Evolutionary conservation across 805 yeast genomes (phyloP), one percentile per base, ranked within the genome.

Genomic region (Myxozyma sirexii): DNA sequence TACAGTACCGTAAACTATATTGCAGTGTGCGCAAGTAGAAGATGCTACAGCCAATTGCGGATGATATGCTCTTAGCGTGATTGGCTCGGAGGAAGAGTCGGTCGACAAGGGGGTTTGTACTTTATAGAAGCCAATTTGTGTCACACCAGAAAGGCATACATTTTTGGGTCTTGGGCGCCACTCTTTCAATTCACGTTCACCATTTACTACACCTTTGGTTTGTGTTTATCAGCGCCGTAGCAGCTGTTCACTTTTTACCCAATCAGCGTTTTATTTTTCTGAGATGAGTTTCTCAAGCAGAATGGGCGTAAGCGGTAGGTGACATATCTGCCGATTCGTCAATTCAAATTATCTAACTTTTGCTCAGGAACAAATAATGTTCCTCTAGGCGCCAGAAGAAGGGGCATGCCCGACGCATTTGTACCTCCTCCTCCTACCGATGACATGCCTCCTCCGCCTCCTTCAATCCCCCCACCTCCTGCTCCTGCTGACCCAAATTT

Each of bases 341-440:
- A 12, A 27, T 33, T 47, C 27, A 41, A 13, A 12, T 24, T 33
- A 12, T 23, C 38, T 37, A n/a, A 26, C 39, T 13, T 10, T 26
- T 24, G 7, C 29, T 44, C 39, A 60, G 68, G 68, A 19, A 64
- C 68, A 15, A 65, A 64, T 46, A 61, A 35, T 27, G 57, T 64
- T 17, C 68, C 68, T 6, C 48, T 65, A 19, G 68, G 68, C 26
- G 41, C 49, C 12, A 44, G 64, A 13, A 44, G 68, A 2, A 54
- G 67, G 7, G 64, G 65, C 3, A 44, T 44, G 53, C 47, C 59
- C 7, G 67, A 59, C 26, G 59, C 57, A 4, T 53, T 50, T 24
- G 50, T 53, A 3, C 53, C 59, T 5, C 53, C 64, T 13, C 49
- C 57, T 23, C 55, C 59, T 8, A 42, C 46, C 4, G 56, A 45